Conservation (phyloP, 129 eudicot genomes). For the Saussurea involucrata region DNA sequence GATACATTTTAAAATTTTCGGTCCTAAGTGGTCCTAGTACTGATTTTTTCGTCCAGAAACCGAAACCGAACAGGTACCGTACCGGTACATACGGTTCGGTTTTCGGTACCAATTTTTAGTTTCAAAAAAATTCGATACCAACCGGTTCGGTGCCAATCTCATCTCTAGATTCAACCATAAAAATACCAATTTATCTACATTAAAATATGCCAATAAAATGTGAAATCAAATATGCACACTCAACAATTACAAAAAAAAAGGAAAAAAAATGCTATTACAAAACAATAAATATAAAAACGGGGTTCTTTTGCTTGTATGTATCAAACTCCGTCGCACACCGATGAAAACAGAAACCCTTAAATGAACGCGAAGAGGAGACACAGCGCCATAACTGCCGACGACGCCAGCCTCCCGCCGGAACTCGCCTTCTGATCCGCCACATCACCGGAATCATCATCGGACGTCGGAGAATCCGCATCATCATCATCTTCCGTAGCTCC, state of each 20-base stretch:
- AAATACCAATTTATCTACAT: background rate
- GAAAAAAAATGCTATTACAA: too few relatives aligned
- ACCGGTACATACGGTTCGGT: too few relatives aligned
- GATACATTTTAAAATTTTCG: too few relatives aligned
- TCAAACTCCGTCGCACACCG: background rate
- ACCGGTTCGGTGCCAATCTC: too few relatives aligned
- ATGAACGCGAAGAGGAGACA: conserved; percentile 5
- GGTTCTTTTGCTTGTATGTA: too few relatives aligned
- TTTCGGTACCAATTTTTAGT: too few relatives aligned
- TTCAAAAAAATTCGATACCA: too few relatives aligned
- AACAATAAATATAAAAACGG: too few relatives aligned
- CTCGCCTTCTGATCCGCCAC: conserved; percentile 55
- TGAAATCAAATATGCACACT: background rate
- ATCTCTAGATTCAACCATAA: background rate
- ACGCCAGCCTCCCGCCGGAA: conserved; percentile 32
- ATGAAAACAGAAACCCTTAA: background rate
- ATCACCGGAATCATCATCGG: conserved; percentile 43
- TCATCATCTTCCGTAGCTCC: conserved; percentile 13
- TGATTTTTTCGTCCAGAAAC: too few relatives aligned
- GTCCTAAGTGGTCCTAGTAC: too few relatives aligned
- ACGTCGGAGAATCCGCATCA: conserved; percentile 58
- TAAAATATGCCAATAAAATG: background rate
- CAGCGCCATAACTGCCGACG: conserved; percentile 29
- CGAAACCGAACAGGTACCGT: too few relatives aligned
- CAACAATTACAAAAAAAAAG: background rate